Evolutionary conservation across 305 asterid genomes (phyloP).

Genomic region (Fraxinus paxiana): DNA sequence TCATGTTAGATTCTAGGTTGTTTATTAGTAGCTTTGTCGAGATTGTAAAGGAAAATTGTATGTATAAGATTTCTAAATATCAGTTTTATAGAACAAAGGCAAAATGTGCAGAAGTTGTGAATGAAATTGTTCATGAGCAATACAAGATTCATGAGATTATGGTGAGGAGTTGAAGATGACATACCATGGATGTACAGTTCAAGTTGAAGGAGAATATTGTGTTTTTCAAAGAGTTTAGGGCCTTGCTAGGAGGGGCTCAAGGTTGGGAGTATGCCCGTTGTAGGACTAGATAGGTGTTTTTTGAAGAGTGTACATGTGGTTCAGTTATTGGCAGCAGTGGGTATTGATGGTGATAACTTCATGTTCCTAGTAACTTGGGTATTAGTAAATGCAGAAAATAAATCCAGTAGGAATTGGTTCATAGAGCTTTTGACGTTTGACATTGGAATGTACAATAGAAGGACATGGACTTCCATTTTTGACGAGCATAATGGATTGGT

Average conservation of each 20-base stretch:
- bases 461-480: not conserved
- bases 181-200: too few species aligned
- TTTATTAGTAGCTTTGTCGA: not conserved
- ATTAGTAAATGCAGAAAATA: not conserved
- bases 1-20: not conserved
- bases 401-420: not conserved
- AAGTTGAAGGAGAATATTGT: too few species aligned
- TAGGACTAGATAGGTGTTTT: not conserved
- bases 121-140: not conserved
- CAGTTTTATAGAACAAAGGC: too few species aligned
- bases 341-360: not conserved
- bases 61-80: not conserved
- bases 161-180: too few species aligned
- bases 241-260: not conserved
- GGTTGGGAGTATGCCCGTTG: not conserved
- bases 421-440: not conserved
- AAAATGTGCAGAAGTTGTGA: too few species aligned
- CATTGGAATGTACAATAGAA: not conserved
- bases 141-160: too few species aligned
- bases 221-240: too few species aligned
- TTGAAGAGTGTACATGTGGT: not conserved
- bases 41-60: not conserved
- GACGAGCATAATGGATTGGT: not conserved
- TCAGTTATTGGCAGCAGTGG: not conserved
- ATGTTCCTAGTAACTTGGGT: not conserved